Percentiles rank a stretch among this genome's conserved stretches.
These are phyloP conservation scores for Globisporangium cystogenes DNA, from an alignment of 352 stramenopile genomes.

Conservation along the genomic window DNA sequence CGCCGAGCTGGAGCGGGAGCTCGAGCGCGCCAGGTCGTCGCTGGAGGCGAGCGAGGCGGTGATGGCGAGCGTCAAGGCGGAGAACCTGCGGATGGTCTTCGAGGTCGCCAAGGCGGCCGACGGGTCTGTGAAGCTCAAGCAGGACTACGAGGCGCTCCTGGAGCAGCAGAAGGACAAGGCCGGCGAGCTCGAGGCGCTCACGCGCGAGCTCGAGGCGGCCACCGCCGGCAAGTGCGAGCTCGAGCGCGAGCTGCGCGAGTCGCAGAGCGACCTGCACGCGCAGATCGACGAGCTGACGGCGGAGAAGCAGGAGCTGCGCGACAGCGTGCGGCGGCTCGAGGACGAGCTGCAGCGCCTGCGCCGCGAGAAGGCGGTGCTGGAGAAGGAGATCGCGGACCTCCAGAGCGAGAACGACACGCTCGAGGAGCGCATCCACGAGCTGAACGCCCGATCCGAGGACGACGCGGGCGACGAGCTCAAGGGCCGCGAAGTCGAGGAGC, in stretches of 20 bases:
- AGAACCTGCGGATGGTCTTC: conserved; percentile 76
- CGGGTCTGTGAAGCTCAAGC: conserved; percentile 45
- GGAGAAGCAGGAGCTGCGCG: conserved; percentile 13
- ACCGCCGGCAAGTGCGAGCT: conserved; percentile 24
- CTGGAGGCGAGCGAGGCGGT: conserved; percentile 37
- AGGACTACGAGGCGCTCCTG: conserved; percentile 46
- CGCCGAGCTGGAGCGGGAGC: conserved; percentile 13
- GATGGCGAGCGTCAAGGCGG: conserved; percentile 52
- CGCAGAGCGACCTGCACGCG: conserved; percentile 2
- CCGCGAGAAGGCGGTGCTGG: conserved; percentile 35
- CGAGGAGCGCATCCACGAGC: conserved; percentile 46
- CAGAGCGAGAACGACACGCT: conserved; percentile 56
- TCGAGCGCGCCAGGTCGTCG: conserved; percentile 24
- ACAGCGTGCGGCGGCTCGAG: conserved; percentile 11
- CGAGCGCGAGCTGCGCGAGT: conserved; percentile 14
- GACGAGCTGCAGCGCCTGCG: conserved; percentile 25
- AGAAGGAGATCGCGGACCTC: conserved; percentile 34
- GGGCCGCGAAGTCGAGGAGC: conserved; percentile 44
- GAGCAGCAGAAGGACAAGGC: conserved; percentile 27
- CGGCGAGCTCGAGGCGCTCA: conserved; percentile 22
- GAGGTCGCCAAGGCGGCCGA: conserved; percentile 69
- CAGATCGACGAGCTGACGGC: conserved; percentile 12
- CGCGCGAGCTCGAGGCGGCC: conserved; percentile 23
- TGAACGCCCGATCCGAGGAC: conserved; percentile 31
- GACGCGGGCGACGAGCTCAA: conserved; percentile 42